These are phyloP conservation scores for Durotheca rogersii DNA, from an alignment of 495 filamentous ascomycete genomes.

Conservation along the genomic window DNA sequence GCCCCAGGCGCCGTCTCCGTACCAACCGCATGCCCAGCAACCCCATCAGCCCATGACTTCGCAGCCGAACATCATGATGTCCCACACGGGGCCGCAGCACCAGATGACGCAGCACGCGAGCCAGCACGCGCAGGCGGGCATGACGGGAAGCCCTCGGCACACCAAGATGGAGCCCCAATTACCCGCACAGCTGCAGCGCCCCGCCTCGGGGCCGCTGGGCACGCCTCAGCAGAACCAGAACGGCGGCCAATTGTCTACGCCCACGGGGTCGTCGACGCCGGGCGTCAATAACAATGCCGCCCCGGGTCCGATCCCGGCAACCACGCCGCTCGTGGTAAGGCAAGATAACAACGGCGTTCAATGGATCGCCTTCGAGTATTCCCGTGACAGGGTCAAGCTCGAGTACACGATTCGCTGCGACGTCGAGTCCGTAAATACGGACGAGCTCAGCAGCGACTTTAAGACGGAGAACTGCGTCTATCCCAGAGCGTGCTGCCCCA, in stretches of 20 bases:
- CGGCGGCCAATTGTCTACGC: conserved; percentile 56
- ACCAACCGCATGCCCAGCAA: conserved; percentile 70
- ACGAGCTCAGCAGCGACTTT: conserved; percentile 81
- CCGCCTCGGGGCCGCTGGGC: conserved; percentile 56
- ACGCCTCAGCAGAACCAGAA: conserved; percentile 48
- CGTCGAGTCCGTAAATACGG: conserved; percentile 92
- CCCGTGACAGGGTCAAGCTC: conserved; percentile 96
- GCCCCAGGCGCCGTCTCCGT: conserved; percentile 67
- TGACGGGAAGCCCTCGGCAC: conserved; percentile 63
- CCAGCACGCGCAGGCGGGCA: conserved; percentile 50
- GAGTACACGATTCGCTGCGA: conserved; percentile 98
- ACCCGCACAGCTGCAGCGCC: conserved; percentile 56
- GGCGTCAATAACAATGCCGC: conserved; percentile 84
- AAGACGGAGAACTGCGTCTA: conserved; percentile 98
- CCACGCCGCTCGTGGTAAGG: conserved; percentile 88
- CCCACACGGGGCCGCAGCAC: conserved; percentile 55
- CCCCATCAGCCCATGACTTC: conserved; percentile 64
- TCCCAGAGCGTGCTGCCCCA: conserved; percentile 88
- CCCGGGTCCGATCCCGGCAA: conserved; percentile 98
- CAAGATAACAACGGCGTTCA: conserved; percentile 97
- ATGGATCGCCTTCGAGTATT: conserved; percentile 99
- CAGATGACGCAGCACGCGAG: conserved; percentile 48
- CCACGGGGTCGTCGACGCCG: conserved; percentile 39
- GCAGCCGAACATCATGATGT: conserved; percentile 59
- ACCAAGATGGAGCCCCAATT: conserved; percentile 63